Evolutionary conservation across 2,329 filamentous ascomycete genomes (phyloP).

Genomic region (Monosporascus sp.): DNA sequence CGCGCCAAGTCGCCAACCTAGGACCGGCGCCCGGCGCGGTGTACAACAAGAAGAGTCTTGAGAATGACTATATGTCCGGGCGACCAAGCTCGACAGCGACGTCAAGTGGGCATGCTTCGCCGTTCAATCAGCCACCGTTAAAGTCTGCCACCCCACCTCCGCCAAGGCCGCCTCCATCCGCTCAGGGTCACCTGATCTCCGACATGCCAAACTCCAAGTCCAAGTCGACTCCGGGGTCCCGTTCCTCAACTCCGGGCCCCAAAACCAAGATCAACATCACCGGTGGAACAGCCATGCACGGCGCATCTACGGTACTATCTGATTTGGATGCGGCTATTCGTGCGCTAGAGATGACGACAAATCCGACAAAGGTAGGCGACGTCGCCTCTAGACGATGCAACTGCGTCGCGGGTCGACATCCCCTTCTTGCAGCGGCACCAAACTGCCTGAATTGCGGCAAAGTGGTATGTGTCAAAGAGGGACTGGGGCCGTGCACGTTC

Average conservation of each 20-base stretch:
- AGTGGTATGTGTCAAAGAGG: slow-evolving; percentile 91
- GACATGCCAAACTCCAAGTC: slow-evolving; percentile 62
- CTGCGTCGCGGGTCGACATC: slow-evolving; percentile 83
- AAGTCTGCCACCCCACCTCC: slow-evolving; percentile 44
- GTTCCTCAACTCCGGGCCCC: slow-evolving; percentile 46
- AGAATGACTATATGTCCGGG: slow-evolving; percentile 67
- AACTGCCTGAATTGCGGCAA: slow-evolving; percentile 93
- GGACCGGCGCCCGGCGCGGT: slow-evolving; percentile 59
- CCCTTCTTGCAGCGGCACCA: slow-evolving; percentile 82
- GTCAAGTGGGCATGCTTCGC: slow-evolving; percentile 31
- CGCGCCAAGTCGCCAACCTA: slow-evolving; percentile 58
- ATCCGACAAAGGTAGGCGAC: slow-evolving; percentile 60
- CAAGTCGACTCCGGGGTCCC: slow-evolving; percentile 46
- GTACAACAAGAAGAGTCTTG: slow-evolving; percentile 68
- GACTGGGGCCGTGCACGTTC: slow-evolving; percentile 88
- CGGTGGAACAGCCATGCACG: slow-evolving; percentile 77
- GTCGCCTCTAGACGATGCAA: slow-evolving; percentile 66
- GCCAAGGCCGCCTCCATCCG: slow-evolving; percentile 57
- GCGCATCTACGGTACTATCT: slow-evolving; percentile 66
- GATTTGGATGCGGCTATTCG: slow-evolving; percentile 79
- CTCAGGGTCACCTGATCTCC: slow-evolving; percentile 74
- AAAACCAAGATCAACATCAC: slow-evolving; percentile 67
- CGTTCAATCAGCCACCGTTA: slow-evolving; percentile 41
- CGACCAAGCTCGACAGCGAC: slow-evolving; percentile 36
- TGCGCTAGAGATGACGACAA: slow-evolving; percentile 84